phyloP scores from a whole-genome alignment of 179 eudicot genomes.

The Dionaea muscipula region DNA sequence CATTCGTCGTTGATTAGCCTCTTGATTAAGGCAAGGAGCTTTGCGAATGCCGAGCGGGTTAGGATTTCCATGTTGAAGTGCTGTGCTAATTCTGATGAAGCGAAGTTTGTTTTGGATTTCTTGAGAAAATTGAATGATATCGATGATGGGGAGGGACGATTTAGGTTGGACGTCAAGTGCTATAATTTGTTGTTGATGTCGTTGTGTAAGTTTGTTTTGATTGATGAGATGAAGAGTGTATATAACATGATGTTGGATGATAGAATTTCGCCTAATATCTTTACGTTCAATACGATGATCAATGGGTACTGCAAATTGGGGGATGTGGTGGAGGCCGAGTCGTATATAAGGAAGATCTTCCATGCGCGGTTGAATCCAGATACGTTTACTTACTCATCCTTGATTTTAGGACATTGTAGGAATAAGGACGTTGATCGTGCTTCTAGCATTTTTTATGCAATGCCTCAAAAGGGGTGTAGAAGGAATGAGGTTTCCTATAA shows the following conservation, averaged over 20 bases:
- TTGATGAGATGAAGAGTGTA: constrained; percentile 41
- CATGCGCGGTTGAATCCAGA: constrained; percentile 45
- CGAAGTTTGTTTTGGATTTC: constrained; percentile 16
- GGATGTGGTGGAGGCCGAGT: constrained; percentile 30
- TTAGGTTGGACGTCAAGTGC: constrained; percentile 35
- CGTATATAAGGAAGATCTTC: constrained; percentile 35
- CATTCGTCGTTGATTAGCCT: constrained; percentile 24
- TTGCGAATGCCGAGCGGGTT: constrained; percentile 26
- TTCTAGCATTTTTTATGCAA: constrained; percentile 24
- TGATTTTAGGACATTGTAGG: constrained; percentile 54
- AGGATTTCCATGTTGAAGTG: constrained; percentile 36
- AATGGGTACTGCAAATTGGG: constrained; percentile 46
- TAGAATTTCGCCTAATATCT: constrained; percentile 36
- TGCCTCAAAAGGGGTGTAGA: constrained; percentile 41
- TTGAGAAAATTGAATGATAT: constrained; percentile 33
- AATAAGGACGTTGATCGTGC: constrained; percentile 41
- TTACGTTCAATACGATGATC: constrained; percentile 48
- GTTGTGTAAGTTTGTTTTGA: constrained; percentile 33
- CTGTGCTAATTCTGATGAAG: constrained; percentile 25
- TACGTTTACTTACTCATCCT: constrained; percentile 45
- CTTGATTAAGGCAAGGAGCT: constrained; percentile 13
- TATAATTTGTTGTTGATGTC: constrained; percentile 44
- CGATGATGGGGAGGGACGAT: constrained; percentile 17
- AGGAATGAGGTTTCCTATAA: constrained; percentile 57
- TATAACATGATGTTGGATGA: constrained; percentile 35